Conservation (phyloP, 495 filamentous ascomycete genomes). For the Cercophora newfieldiana region DNA sequence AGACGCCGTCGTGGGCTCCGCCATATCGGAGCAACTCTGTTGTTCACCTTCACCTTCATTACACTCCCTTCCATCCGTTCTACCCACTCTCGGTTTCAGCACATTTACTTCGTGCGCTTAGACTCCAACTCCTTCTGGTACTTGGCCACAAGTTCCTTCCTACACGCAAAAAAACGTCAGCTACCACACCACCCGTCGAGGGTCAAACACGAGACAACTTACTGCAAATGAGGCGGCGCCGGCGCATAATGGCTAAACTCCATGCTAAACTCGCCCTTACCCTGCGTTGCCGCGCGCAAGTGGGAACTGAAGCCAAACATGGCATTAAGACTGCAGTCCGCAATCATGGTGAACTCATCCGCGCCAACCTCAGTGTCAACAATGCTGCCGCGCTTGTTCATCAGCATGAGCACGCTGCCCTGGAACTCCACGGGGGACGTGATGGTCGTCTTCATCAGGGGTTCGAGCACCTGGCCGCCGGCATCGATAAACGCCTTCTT, state of each 20-base stretch:
- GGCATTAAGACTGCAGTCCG: slow-evolving; percentile 87
- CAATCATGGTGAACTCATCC: slow-evolving; percentile 93
- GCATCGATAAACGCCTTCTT: slow-evolving; percentile 85
- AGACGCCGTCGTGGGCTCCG: not conserved
- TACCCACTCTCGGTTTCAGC: not conserved
- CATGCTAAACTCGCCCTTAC: slow-evolving; percentile 99
- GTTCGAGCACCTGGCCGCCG: slow-evolving; percentile 81
- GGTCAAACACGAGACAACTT: slow-evolving; percentile 40
- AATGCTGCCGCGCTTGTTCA: slow-evolving; percentile 97
- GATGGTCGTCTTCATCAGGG: slow-evolving; percentile 96
- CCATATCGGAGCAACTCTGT: not conserved
- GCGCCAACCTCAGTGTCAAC: slow-evolving; percentile 92
- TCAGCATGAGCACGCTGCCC: slow-evolving; percentile 86
- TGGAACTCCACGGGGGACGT: slow-evolving; percentile 98
- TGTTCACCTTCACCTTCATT: not conserved
- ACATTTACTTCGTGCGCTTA: slow-evolving; percentile 49
- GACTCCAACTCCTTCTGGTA: slow-evolving; percentile 82
- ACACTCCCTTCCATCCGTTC: not conserved
- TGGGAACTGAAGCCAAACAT: slow-evolving; percentile 97
- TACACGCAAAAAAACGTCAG: slow-evolving; percentile 30
- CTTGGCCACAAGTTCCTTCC: slow-evolving; percentile 86
- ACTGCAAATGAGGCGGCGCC: slow-evolving; percentile 87
- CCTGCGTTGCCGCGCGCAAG: slow-evolving; percentile 91
- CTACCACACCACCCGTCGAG: not conserved
- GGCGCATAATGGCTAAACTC: slow-evolving; percentile 95